These are phyloP conservation scores for Phytophthora capsici DNA, from an alignment of 352 stramenopile species.

Conservation along the genomic window DNA sequence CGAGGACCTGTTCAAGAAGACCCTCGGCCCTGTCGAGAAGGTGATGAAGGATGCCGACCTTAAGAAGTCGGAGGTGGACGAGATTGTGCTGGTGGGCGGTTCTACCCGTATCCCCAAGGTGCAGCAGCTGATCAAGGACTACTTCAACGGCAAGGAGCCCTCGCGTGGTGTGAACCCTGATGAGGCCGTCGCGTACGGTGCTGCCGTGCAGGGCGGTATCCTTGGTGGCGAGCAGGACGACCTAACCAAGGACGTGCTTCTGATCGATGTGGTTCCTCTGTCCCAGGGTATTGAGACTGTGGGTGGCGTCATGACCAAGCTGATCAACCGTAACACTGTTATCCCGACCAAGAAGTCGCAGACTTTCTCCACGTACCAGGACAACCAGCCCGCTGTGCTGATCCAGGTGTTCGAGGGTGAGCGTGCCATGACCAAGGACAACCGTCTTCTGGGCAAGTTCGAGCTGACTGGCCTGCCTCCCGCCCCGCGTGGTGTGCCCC, in stretches of 20 bases:
- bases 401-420: slow-evolving; percentile 98
- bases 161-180: slow-evolving; percentile 95
- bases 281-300: slow-evolving; percentile 99
- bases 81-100: slow-evolving; percentile 99
- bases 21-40: slow-evolving; percentile 93
- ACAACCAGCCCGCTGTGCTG: slow-evolving; percentile 95
- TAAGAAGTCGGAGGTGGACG: slow-evolving; percentile 97
- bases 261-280: slow-evolving; percentile 98
- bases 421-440: slow-evolving; percentile 99
- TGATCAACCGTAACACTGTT: slow-evolving; percentile 98
- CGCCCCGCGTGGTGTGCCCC: slow-evolving; percentile 96
- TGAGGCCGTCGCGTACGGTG: slow-evolving; percentile 98
- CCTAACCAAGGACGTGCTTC: slow-evolving; percentile 93
- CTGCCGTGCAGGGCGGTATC: slow-evolving; percentile 96
- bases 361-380: slow-evolving; percentile 98
- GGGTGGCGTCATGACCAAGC: slow-evolving; percentile 98
- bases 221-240: slow-evolving; percentile 94
- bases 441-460: slow-evolving; percentile 99
- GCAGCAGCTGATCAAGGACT: slow-evolving; percentile 96
- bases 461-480: slow-evolving; percentile 98
- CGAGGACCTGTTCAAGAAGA: slow-evolving; percentile 99
- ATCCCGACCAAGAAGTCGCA: slow-evolving; percentile 99
- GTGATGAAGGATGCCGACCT: slow-evolving; percentile 97
- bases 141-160: slow-evolving; percentile 98
- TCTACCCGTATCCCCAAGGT: slow-evolving; percentile 98